Percentiles rank a stretch among this genome's conserved stretches.
phyloP scores from a whole-genome alignment of 257 asterid genomes.

The Nicotiana paniculata region DNA sequence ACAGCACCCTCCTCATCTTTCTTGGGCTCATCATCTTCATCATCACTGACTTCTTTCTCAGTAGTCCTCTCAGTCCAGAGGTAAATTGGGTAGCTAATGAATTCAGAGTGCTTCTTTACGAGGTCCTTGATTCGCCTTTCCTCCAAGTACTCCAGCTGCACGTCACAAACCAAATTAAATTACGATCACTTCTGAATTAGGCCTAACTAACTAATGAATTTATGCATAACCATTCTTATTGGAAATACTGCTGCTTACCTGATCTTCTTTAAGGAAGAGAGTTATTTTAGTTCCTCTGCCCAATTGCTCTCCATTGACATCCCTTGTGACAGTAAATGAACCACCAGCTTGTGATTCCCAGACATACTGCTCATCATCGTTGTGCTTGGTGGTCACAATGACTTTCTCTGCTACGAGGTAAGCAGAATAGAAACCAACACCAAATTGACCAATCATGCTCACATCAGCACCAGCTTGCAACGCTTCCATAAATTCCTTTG shows the following conservation, averaged over 20 bases:
- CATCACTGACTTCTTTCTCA: constrained; percentile 73
- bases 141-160: constrained; percentile 68
- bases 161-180: background rate
- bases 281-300: constrained; percentile 83
- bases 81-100: constrained; percentile 73
- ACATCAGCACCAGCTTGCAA: constrained; percentile 89
- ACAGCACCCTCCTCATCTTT: constrained; percentile 62
- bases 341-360: constrained; percentile 94
- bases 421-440: constrained; percentile 80
- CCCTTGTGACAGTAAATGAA: constrained; percentile 67
- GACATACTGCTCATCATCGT: constrained; percentile 67
- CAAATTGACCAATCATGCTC: constrained; percentile 88
- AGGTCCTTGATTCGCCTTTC: constrained; percentile 78
- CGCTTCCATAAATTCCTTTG: constrained; percentile 82
- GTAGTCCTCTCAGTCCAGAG: constrained; percentile 78
- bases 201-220: too few species aligned
- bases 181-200: background rate
- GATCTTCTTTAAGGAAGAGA: constrained; percentile 76
- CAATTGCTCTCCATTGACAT: constrained; percentile 53
- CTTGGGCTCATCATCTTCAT: constrained; percentile 73
- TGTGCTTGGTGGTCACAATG: constrained; percentile 66
- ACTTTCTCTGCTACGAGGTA: constrained; percentile 78
- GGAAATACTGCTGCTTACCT: constrained; percentile 29
- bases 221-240: background rate
- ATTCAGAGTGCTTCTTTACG: constrained; percentile 80